Percentiles rank a stretch among this genome's conserved stretches.
These are phyloP conservation scores for Neofusicoccum umdonicola DNA, from an alignment of 2,329 filamentous ascomycete genomes.

Conservation along the genomic window DNA sequence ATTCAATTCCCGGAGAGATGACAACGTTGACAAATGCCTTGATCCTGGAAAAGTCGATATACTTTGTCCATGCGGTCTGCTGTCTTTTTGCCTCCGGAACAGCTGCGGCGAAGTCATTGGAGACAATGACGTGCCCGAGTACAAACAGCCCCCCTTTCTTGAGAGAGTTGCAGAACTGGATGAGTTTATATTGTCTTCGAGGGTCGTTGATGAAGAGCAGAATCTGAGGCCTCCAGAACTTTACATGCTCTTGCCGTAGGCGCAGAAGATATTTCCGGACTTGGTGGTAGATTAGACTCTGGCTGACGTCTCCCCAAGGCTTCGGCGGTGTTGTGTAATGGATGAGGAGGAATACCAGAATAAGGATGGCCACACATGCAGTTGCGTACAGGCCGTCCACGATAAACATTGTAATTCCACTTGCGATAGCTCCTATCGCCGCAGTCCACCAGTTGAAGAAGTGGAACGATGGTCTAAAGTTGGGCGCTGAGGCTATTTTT, in stretches of 20 bases:
- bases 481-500: constrained; percentile 83
- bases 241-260: constrained; percentile 84
- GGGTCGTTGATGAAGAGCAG: constrained; percentile 81
- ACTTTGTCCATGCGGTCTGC: constrained; percentile 79
- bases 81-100: constrained; percentile 79
- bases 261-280: constrained; percentile 83
- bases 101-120: constrained; percentile 73
- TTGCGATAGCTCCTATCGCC: constrained; percentile 69
- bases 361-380: constrained; percentile 68
- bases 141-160: constrained; percentile 87
- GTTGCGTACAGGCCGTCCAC: constrained; percentile 79
- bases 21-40: constrained; percentile 88
- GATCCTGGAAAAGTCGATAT: constrained; percentile 81
- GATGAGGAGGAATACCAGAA: constrained; percentile 78
- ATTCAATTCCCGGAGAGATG: constrained; percentile 78
- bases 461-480: constrained; percentile 83
- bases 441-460: constrained; percentile 88
- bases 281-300: constrained; percentile 84
- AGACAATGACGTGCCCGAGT: constrained; percentile 83
- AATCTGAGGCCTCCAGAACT: constrained; percentile 90
- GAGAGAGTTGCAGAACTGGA: constrained; percentile 87
- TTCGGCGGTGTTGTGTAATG: constrained; percentile 85
- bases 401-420: constrained; percentile 83
- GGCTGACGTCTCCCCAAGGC: constrained; percentile 85
- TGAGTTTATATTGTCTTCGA: constrained; percentile 75